Base-by-base conservation (phyloP, 1,284 basidiomycete species). In the Cutaneotrichosporon sp. region DNA sequence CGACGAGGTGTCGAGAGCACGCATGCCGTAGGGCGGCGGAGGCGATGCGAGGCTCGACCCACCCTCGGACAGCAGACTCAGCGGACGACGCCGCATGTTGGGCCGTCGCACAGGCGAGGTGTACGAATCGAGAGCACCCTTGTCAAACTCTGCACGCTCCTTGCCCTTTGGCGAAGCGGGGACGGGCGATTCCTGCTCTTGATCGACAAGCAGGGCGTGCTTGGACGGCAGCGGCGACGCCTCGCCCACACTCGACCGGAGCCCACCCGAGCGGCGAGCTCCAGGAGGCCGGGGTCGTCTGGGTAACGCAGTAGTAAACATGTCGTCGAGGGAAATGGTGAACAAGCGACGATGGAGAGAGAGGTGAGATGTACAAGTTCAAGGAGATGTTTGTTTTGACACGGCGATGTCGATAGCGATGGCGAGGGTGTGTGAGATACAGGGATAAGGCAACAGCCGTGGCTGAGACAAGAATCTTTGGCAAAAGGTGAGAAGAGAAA, bases 1-100 rank as follows among this genome's bases (percentile, higher is more conserved):
- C 14, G 38, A 49, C 14, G 41, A 43, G 13, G 38, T 23, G 10
- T 41, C 15, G 4, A 17, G 14, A 2, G 26, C 23, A 21, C 20
- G 46, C 3, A 34, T 20, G 7, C 48, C 35, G 30, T 56, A 56
- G 8, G 55, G 55, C 9, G 55, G 55, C 20, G 55, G 55, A 10
- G 55, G 55, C 13, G 54, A 56, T 4, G 37, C 33, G 0, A 30
- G 40, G 20, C 30, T 18, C 2, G 46, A 14, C 15, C 41, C 49
- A 14, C 33, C 17, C 8, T 56, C 51, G 15, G 51, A 56, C 8
- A 49, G 22, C 4, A 56, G 22, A 45, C 55, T 56, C 8, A 56
- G 48, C 8, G 51, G 51, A 13, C 55, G 51, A 12, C 36, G 18
- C 12, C 45, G 45, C 21, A 36, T 15, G 26, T 17, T 17, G 8